These are phyloP conservation scores for Saccharum spontaneum DNA, from an alignment of 176 grass and related monocot species.

Conservation along the genomic window DNA sequence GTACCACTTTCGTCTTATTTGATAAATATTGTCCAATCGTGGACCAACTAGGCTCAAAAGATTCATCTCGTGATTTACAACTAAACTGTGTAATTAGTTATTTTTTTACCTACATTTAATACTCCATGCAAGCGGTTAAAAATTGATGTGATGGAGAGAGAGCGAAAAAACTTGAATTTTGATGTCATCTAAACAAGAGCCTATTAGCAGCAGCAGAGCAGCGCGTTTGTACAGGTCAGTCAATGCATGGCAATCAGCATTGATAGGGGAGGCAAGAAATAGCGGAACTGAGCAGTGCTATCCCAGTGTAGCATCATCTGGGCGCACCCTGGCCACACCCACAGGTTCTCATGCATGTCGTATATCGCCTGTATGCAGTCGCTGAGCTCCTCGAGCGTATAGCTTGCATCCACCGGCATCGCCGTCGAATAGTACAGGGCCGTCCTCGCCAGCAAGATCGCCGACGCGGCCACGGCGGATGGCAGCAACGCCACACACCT, in stretches of 20 bases:
- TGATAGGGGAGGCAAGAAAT: not conserved
- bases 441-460: constrained; percentile 7
- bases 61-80: no score
- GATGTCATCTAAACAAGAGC: no score
- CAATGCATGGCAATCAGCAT: not conserved
- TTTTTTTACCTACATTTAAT: no score
- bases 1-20: no score
- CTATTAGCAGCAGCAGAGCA: no score
- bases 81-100: no score
- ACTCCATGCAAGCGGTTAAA: no score
- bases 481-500: not conserved
- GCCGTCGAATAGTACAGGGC: not conserved
- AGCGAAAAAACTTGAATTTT: no score
- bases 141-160: no score
- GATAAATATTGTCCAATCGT: no score
- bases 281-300: not conserved
- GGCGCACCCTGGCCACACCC: not conserved
- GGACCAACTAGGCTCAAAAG: no score
- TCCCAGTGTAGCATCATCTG: not conserved
- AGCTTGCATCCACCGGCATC: not conserved
- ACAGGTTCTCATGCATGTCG: not conserved
- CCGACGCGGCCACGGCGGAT: constrained; percentile 21
- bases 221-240: no score
- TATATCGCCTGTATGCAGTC: not conserved
- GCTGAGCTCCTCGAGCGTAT: not conserved